Evolutionary conservation across 768 basidiomycete genomes (phyloP), one percentile per base, ranked within the genome.

Genomic region (Coprinopsis marcescibilis): DNA sequence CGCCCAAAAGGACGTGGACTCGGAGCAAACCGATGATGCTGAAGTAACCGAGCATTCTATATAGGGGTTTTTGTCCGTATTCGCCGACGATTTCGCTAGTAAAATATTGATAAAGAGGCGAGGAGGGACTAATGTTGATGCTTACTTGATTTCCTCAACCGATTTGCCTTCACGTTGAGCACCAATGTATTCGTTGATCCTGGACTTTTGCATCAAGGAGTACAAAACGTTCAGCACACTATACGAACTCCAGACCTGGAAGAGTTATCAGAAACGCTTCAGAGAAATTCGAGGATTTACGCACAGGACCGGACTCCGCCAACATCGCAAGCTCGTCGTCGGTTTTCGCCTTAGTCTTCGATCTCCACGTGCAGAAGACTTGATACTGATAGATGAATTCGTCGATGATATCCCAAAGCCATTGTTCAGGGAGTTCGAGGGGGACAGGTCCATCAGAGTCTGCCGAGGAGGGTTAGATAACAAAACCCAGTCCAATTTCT

Each of bases 331-430:
- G 74, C 62, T 98, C 94, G 56, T 98, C 95, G 32, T 91, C 92
- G 0, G 83, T 80, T 69, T 96, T 97, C 41, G 75, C 73, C 51
- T 89, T 86, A 24, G 83, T 75, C 57, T 88, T 91, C 14, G 85
- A 84, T 43, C 92, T 73, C 85, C 92, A 98, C 30, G 89, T 81
- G 54, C 90, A 89, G 68, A 96, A 98, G 1, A 88, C 87, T 61
- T 95, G 93, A 72, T 93, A 99, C 63, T 99, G 95, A 68, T 96
- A 99, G 56, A 97, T 95, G 62, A 94, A 94, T 57, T 94, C 92
- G 69, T 95, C 91, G 59, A 95, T 84, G 64, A 94, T 93, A 59
- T 95, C 92, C 91, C 94, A 98, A 6, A 99, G 68, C 95, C 95
- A 99, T 63, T 96, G 93, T 50, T 94, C 90, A 0, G 95, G 95